Base-by-base conservation (phyloP, 371 early-diverging fungal species). In the Zychaea mexicana region DNA sequence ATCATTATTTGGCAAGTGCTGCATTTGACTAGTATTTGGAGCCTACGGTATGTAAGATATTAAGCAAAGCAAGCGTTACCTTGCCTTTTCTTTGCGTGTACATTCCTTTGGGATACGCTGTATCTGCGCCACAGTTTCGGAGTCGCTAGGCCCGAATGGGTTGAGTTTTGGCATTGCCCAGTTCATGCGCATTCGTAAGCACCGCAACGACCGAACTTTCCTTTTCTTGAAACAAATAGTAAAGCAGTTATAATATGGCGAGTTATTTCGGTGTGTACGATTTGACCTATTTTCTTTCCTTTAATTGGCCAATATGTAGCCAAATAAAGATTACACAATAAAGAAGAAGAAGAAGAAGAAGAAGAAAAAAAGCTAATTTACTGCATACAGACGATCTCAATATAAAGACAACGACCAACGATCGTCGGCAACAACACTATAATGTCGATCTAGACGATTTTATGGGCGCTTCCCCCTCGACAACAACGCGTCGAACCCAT, bases 361-460 rank as follows among this genome's bases (percentile, higher is more conserved):
- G n/a, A n/a, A n/a, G 8, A 17, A 30, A 13, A 22, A 15, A 21
- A 56, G 30, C 56, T 42, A n/a, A 36, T 27, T 38, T 19, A n/a
- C 15, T 42, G 15, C 3, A 19, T 2, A 22, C 8, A 58, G 59
- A 61, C 33, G 61, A 61, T 27, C 59, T 58, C 0, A 58, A 58
- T 17, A 58, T 58, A 1, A 49, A 49, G 24, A 49, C 49, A 9
- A 39, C 45, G 15, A 17, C n/a, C 0, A 45, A 58, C 19, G 28
- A 15, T 22, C 33, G 26, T 24, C 45, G 45, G 24, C 59, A 24
- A 10, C 52, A 61, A 36, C 13, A 19, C 2, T 47, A 52, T 19
- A 52, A 52, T 61, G 38, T 61, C 9, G 52, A 60, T 21, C 33
- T 60, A 15, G 61, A 60, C 27, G 61, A 62, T 21, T 62, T 54